Percentiles rank a stretch among this genome's conserved stretches.
Conservation (phyloP, 169 alveolate species). For the Besnoitia besnoiti region DNA sequence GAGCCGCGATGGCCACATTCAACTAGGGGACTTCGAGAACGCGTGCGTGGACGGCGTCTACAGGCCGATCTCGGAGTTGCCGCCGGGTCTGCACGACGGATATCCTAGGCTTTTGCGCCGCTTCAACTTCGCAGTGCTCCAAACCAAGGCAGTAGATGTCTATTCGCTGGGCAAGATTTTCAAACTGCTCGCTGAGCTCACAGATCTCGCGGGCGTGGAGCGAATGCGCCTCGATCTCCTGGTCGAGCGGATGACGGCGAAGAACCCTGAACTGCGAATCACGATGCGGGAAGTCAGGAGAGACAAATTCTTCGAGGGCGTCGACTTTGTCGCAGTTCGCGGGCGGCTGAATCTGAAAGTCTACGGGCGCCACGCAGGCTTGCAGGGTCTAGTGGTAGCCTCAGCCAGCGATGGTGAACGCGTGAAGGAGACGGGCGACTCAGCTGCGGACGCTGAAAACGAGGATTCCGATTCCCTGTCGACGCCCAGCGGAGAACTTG, state of each 20-base stretch:
- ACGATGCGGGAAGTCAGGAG: background rate
- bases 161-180: background rate
- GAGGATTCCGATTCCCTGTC: too few species aligned
- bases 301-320: background rate
- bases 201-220: background rate
- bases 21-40: background rate
- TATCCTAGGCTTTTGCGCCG: background rate
- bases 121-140: background rate
- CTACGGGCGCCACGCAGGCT: background rate
- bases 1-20: background rate
- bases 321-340: background rate
- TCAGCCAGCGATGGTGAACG: too few species aligned
- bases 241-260: background rate
- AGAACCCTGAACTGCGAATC: background rate
- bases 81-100: background rate
- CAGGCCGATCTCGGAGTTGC: background rate
- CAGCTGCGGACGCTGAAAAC: too few species aligned
- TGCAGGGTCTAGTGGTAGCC: too few species aligned
- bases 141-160: background rate
- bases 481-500: too few species aligned
- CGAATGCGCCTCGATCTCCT: background rate
- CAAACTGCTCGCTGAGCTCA: background rate
- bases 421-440: too few species aligned
- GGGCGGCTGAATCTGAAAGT: background rate
- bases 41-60: background rate